These are phyloP conservation scores for Penicillium decumbens DNA, from an alignment of 2,329 filamentous ascomycete genomes.

Conservation along the genomic window DNA sequence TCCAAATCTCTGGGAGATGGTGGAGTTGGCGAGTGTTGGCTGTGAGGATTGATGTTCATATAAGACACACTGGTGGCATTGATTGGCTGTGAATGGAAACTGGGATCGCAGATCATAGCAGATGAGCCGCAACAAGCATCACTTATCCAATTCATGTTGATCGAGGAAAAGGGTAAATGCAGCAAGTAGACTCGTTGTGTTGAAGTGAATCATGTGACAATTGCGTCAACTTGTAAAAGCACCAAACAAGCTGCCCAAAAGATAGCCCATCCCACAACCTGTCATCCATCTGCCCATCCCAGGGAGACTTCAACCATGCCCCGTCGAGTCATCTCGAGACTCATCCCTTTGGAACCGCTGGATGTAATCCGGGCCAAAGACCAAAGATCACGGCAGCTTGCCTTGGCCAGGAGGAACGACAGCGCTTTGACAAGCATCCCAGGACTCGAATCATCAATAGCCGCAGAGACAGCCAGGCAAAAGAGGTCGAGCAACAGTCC, in stretches of 20 bases:
- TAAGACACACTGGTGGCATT: not conserved
- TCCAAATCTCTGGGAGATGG: not conserved
- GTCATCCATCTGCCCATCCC: not conserved
- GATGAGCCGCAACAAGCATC: not conserved
- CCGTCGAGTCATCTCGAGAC: conserved; percentile 1
- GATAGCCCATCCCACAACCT: not conserved
- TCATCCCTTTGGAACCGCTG: conserved; percentile 6
- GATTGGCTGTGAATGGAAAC: not conserved
- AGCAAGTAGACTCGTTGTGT: not conserved
- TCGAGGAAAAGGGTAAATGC: not conserved
- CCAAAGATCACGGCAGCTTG: not conserved
- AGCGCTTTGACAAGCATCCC: not conserved
- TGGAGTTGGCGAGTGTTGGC: not conserved
- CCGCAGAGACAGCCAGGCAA: not conserved
- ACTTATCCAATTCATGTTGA: not conserved
- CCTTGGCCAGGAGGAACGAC: not conserved
- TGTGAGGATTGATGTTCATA: not conserved
- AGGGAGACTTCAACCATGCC: not conserved
- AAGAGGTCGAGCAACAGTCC: not conserved
- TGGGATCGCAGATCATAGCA: not conserved
- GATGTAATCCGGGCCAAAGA: conserved; percentile 7
- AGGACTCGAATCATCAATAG: not conserved
- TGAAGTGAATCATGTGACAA: conserved; percentile 11
- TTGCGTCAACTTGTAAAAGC: not conserved
- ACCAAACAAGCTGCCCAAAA: not conserved